Percentiles rank a stretch among this genome's conserved stretches.
Conservation (phyloP, 805 yeast genomes). For the Zygoascus ofunaensis region DNA sequence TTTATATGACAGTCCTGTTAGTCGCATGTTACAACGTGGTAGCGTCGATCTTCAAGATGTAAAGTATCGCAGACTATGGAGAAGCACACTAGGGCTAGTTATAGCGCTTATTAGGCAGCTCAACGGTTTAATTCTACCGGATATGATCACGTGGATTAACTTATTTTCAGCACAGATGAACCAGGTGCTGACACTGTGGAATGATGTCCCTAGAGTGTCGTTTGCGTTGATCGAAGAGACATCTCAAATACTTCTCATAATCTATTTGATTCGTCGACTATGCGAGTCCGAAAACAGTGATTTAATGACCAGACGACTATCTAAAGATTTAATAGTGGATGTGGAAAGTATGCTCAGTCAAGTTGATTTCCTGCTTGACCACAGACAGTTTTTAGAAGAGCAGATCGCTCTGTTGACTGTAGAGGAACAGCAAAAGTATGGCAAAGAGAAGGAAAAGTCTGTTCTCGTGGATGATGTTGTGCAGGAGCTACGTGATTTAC, state of each 20-base stretch:
- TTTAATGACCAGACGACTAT: slow-evolving; percentile 9
- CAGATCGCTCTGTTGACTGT: slow-evolving; percentile 52
- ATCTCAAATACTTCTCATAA: slow-evolving; percentile 56
- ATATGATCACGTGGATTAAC: slow-evolving; percentile 51
- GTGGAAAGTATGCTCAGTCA: slow-evolving; percentile 51
- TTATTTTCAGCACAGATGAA: slow-evolving; percentile 60
- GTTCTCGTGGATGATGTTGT: slow-evolving; percentile 39
- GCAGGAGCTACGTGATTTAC: slow-evolving; percentile 39
- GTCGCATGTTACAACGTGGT: slow-evolving; percentile 59
- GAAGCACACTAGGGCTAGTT: slow-evolving; percentile 42
- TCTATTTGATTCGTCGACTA: slow-evolving; percentile 45
- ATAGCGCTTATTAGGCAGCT: slow-evolving; percentile 51
- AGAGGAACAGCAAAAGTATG: slow-evolving; percentile 56
- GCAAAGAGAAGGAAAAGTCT: slow-evolving; percentile 22
- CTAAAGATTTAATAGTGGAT: slow-evolving; percentile 21
- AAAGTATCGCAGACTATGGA: not conserved
- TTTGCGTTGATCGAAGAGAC: slow-evolving; percentile 50
- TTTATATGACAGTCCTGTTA: slow-evolving; percentile 65
- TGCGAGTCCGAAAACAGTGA: slow-evolving; percentile 42
- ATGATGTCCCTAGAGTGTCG: slow-evolving; percentile 42
- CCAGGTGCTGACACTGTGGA: slow-evolving; percentile 61
- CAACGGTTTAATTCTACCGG: slow-evolving; percentile 56
- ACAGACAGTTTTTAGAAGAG: slow-evolving; percentile 73
- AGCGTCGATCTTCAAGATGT: slow-evolving; percentile 38
- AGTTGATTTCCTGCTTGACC: slow-evolving; percentile 66